These are phyloP conservation scores for Centella asiatica DNA, from an alignment of 129 eudicot genomes.

Conservation along the genomic window DNA sequence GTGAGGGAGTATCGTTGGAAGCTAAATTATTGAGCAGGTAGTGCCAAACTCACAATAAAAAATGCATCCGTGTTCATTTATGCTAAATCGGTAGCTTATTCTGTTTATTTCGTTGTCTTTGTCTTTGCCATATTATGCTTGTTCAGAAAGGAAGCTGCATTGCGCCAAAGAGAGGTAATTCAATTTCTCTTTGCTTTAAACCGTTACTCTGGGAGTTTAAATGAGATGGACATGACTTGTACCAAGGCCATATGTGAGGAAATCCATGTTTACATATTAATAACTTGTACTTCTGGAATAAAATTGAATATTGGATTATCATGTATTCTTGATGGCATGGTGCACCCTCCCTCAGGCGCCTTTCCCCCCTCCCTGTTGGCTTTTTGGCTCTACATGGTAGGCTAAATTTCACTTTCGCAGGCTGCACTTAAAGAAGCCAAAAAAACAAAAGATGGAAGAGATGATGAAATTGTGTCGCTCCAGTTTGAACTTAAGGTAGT, in stretches of 20 bases:
- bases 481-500: constrained; percentile 69
- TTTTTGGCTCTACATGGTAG: constrained; percentile 2
- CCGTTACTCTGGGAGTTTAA: neutral
- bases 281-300: neutral
- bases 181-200: constrained; percentile 13
- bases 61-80: too few species aligned
- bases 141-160: constrained; percentile 94
- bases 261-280: neutral
- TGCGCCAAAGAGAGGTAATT: constrained; percentile 89
- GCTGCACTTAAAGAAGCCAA: constrained; percentile 94
- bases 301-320: neutral
- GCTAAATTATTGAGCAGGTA: constrained; percentile 96
- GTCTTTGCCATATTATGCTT: constrained; percentile 13
- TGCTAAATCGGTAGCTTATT: constrained; percentile 3
- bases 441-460: constrained; percentile 55
- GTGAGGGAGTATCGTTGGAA: constrained; percentile 95
- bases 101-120: neutral
- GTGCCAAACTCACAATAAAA: too few species aligned
- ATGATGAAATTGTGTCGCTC: constrained; percentile 51
- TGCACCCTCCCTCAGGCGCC: neutral
- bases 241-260: neutral
- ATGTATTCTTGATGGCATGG: constrained; percentile 1
- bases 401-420: constrained; percentile 29
- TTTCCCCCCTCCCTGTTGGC: too few species aligned
- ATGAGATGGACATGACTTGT: constrained; percentile 13